Conservation (phyloP, 2,329 filamentous ascomycete species). For the Aureobasidium subglaciale region DNA sequence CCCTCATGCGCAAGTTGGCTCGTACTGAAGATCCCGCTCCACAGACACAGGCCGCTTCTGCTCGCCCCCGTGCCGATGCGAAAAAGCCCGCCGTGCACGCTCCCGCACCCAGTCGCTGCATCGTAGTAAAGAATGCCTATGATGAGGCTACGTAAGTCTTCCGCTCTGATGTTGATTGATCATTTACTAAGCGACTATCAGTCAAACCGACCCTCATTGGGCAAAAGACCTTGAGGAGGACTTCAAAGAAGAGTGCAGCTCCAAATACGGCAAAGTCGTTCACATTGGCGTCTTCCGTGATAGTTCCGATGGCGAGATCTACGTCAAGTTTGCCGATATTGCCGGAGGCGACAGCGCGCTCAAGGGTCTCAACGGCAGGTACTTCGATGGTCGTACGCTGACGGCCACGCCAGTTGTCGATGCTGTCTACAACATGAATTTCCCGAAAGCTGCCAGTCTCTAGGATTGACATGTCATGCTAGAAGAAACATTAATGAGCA, state of each 20-base stretch:
- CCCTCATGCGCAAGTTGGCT: conserved; percentile 96
- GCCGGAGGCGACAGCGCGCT: conserved; percentile 95
- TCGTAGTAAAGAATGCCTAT: conserved; percentile 94
- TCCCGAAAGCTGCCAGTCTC: conserved; percentile 27
- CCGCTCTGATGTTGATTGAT: neutral
- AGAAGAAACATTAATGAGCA: neutral
- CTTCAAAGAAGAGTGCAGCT: conserved; percentile 84
- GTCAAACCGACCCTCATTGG: conserved; percentile 78
- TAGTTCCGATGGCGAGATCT: conserved; percentile 93
- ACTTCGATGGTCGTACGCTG: conserved; percentile 88
- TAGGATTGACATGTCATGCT: neutral
- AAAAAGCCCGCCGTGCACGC: conserved; percentile 81
- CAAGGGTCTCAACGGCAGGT: conserved; percentile 93
- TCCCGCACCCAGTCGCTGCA: conserved; percentile 87
- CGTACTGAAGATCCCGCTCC: conserved; percentile 76
- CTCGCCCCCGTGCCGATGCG: conserved; percentile 34
- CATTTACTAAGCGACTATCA: conserved; percentile 31
- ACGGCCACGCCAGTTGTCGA: conserved; percentile 94
- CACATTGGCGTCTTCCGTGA: conserved; percentile 78
- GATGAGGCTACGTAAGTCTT: conserved; percentile 75
- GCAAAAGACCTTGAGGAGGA: conserved; percentile 91
- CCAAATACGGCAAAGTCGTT: conserved; percentile 94
- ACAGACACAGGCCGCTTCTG: conserved; percentile 43
- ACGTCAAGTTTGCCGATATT: conserved; percentile 95
- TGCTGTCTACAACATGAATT: conserved; percentile 70